Base-by-base conservation (phyloP, 306 rosid species). In the Fragaria iinumae region DNA sequence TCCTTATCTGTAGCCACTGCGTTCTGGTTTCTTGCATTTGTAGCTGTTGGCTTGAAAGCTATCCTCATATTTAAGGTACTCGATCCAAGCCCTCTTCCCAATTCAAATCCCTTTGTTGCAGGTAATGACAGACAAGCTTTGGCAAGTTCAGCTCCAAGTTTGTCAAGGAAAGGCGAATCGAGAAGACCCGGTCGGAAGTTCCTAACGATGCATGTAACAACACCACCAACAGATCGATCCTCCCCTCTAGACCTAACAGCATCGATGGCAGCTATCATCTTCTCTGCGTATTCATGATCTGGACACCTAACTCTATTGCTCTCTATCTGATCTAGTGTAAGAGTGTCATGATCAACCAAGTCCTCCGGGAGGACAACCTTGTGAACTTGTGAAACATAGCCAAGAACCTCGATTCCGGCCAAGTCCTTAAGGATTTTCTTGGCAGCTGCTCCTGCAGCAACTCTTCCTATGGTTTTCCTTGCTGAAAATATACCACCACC, bases 401-500 rank as follows among this genome's bases (percentile, higher is more conserved):
- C 97, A 81, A 92, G 80, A 80, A 95, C 80, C 97, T 92, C 97
- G 36, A 91, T 90, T 81, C 97, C 93, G 49, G 93, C 55, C 56
- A 89, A 86, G 1, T 76, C 70, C 88, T 86, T 86, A 8, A 95
- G 91, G 81, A 95, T 87, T 85, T 90, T 95, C 89, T 95, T 95
- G 18, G 96, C 98, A 76, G 91, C 90, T 73, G 98, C 97, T 77
- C 97, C 97, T 76, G 97, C 85, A 47, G 98, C 98, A 77, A 95
- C 98, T 88, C 97, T 88, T 83, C 97, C 97, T 59, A 95, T 95
- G 75, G 97, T 92, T 89, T 92, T 96, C 78, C 97, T 90, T 25
- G 97, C 97, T 57, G 97, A 95, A 74, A 96, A 90, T 85, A 96
- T 88, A 67, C 97, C 98, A 44, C 97, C 98, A 53, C 98, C 97